A percentile compares a stretch with the other conserved stretches of the same genome.
phyloP scores from a whole-genome alignment of 805 yeast species.

The Kodamaea jinghongensis region DNA sequence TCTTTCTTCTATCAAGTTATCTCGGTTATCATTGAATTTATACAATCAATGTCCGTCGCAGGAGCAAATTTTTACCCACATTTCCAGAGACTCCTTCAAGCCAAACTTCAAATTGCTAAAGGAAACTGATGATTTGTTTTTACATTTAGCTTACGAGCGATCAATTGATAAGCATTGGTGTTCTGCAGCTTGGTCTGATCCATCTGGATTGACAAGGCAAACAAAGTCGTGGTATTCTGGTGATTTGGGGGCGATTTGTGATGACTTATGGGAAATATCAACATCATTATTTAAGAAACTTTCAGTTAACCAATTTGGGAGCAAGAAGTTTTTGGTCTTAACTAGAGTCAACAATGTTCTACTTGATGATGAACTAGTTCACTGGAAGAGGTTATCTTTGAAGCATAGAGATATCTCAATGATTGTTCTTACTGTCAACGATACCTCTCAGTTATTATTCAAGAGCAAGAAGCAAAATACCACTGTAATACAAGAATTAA shows the following conservation, averaged over 20 bases:
- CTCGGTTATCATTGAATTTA: slow-evolving; percentile 49
- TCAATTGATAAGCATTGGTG: slow-evolving; percentile 83
- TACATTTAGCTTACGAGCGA: slow-evolving; percentile 84
- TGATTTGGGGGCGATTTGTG: slow-evolving; percentile 48
- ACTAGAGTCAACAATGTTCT: slow-evolving; percentile 71
- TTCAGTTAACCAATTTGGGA: slow-evolving; percentile 40
- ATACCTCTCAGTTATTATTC: slow-evolving; percentile 47
- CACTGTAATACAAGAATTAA: slow-evolving; percentile 4
- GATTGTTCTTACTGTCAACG: slow-evolving; percentile 67
- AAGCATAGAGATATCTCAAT: slow-evolving; percentile 55
- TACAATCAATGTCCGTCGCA: slow-evolving; percentile 54
- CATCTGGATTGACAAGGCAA: slow-evolving; percentile 61
- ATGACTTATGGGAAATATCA: slow-evolving; percentile 66
- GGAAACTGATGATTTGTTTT: slow-evolving; percentile 63
- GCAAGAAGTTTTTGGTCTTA: slow-evolving; percentile 60
- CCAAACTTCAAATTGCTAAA: slow-evolving; percentile 34
- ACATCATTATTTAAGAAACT: slow-evolving; percentile 39
- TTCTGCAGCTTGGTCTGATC: slow-evolving; percentile 87
- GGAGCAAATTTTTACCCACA: slow-evolving; percentile 12
- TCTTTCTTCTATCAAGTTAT: slow-evolving; percentile 34
- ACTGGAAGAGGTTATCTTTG: slow-evolving; percentile 72
- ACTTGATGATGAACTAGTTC: slow-evolving; percentile 78
- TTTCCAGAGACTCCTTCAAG: slow-evolving; percentile 34
- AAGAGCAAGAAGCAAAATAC: slow-evolving; percentile 1
- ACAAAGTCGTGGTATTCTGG: slow-evolving; percentile 61